phyloP scores from a whole-genome alignment of 345 rosid species.

The Arabidopsis thaliana region DNA sequence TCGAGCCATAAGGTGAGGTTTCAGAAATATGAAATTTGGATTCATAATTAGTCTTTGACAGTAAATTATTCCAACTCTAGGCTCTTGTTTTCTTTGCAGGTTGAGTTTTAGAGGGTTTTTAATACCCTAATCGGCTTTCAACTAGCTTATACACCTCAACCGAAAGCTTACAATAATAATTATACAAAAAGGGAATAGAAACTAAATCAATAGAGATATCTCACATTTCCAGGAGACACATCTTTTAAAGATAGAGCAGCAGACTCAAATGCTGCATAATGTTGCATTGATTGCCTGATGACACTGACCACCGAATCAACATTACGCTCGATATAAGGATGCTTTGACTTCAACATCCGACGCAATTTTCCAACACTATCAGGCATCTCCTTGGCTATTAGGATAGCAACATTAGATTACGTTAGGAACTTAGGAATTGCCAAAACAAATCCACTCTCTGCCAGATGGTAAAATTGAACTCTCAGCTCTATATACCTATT shows the following conservation, averaged over 20 bases:
- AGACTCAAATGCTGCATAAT: constrained; percentile 74
- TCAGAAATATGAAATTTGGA: constrained; percentile 5
- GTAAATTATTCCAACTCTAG: constrained; percentile 3
- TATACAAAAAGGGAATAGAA: constrained; percentile 10
- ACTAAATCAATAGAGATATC: constrained; percentile 35
- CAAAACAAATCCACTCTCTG: constrained; percentile 17
- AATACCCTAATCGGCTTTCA: constrained; percentile 15
- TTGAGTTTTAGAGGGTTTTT: constrained; percentile 13
- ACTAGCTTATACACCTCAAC: constrained; percentile 26
- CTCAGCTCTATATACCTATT: constrained; percentile 63
- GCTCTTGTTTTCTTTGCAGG: constrained; percentile 9
- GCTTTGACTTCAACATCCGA: constrained; percentile 66
- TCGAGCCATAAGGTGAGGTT: constrained; percentile 4
- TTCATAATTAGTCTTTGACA: constrained; percentile 21
- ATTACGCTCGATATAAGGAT: constrained; percentile 76
- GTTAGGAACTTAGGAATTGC: constrained; percentile 28
- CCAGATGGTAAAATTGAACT: constrained; percentile 17
- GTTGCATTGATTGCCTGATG: constrained; percentile 71
- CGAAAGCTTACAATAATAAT: constrained; percentile 3
- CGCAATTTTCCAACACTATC: constrained; percentile 63
- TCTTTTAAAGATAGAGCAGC: constrained; percentile 66
- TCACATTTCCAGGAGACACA: constrained; percentile 55
- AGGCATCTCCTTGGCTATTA: constrained; percentile 92
- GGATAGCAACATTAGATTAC: constrained; percentile 31
- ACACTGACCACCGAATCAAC: constrained; percentile 70